Conservation (phyloP, 2,329 filamentous ascomycete genomes). For the Hawksworthiomyces lignivorus region DNA sequence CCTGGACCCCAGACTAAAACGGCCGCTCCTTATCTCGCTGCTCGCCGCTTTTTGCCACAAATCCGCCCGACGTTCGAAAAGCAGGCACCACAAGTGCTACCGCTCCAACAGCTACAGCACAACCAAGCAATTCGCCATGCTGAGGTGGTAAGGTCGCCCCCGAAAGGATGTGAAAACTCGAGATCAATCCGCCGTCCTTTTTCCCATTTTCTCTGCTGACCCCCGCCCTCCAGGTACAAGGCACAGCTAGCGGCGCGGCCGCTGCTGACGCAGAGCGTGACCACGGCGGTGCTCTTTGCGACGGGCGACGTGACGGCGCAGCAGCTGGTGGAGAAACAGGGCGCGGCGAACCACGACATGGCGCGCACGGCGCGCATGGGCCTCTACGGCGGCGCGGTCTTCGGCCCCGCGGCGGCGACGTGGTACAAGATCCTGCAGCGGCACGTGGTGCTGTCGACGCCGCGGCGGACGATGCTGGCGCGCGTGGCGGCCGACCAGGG, state of each 20-base stretch:
- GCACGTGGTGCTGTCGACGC: conserved; percentile 55
- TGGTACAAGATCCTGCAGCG: conserved; percentile 79
- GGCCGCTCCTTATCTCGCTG: not conserved
- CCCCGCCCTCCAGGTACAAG: conserved; percentile 62
- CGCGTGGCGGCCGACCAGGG: conserved; percentile 76
- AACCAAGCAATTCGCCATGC: conserved; percentile 5
- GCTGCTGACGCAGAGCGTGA: conserved; percentile 82
- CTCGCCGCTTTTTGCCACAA: no score
- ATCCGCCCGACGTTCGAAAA: no score
- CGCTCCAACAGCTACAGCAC: no score
- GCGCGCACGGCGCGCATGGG: conserved; percentile 70
- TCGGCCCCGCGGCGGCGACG: conserved; percentile 78
- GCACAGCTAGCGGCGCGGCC: conserved; percentile 71
- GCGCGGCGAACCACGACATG: conserved; percentile 57
- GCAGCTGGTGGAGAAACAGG: conserved; percentile 78
- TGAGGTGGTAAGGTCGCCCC: conserved; percentile 15
- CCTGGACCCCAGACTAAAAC: no score
- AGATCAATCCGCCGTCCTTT: no score
- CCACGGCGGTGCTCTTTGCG: conserved; percentile 85
- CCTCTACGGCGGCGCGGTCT: conserved; percentile 72
- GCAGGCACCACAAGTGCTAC: no score
- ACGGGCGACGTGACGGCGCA: conserved; percentile 88
- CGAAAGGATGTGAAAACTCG: no score
- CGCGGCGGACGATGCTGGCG: conserved; percentile 63
- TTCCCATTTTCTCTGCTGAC: not conserved